phyloP scores from a whole-genome alignment of 768 basidiomycete species.

The Galerina sulciceps region DNA sequence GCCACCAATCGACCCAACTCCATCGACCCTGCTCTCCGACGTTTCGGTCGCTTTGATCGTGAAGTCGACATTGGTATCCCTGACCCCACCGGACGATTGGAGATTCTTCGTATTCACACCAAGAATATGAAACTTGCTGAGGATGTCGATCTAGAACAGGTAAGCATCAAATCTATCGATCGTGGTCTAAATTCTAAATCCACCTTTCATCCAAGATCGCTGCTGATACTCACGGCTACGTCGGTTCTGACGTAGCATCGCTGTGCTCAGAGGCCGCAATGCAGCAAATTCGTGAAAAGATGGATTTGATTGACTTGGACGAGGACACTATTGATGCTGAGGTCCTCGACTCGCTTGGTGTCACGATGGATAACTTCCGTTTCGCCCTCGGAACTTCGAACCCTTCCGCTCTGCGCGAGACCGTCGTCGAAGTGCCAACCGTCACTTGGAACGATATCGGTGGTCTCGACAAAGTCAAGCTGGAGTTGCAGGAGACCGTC shows the following conservation, averaged over 20 bases:
- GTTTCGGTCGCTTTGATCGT: conserved; percentile 99
- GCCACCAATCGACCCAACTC: conserved; percentile 99
- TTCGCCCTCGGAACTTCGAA: conserved; percentile 98
- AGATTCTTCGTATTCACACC: conserved; percentile 98
- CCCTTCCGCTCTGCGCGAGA: conserved; percentile 98
- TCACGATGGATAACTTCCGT: conserved; percentile 99
- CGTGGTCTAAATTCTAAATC: background rate
- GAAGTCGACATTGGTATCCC: conserved; percentile 99
- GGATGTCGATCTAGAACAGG: conserved; percentile 97
- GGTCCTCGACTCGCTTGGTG: conserved; percentile 97
- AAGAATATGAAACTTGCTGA: conserved; percentile 99
- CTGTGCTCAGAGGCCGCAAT: conserved; percentile 99
- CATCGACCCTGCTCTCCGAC: conserved; percentile 97
- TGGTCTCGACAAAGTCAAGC: conserved; percentile 99
- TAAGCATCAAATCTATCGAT: conserved; percentile 28
- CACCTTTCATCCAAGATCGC: conserved; percentile 67
- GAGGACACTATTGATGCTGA: conserved; percentile 99
- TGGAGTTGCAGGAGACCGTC: conserved; percentile 98
- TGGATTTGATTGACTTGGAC: conserved; percentile 95
- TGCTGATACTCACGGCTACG: conserved; percentile 98
- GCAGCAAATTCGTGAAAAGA: conserved; percentile 99
- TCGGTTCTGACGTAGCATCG: conserved; percentile 96
- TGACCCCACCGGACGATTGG: conserved; percentile 97
- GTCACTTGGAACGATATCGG: conserved; percentile 99
- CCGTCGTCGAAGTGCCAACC: conserved; percentile 98